A percentile compares a stretch with the other conserved stretches of the same genome.
Evolutionary conservation across 1,139 yeast genomes (phyloP).

Genomic region (Lodderomyces beijingensis): DNA sequence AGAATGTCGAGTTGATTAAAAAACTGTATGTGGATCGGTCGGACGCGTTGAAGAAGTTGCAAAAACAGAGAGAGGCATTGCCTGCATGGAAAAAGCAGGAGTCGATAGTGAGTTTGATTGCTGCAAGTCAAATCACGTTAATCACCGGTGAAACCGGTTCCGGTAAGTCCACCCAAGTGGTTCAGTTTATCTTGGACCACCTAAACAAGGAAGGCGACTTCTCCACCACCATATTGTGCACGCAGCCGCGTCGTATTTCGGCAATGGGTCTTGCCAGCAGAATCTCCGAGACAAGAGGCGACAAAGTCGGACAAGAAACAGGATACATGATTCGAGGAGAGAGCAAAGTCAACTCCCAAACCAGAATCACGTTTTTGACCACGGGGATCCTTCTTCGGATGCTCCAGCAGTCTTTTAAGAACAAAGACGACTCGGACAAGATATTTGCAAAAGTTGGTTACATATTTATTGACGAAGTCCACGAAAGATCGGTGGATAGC

Average conservation of each 20-base stretch:
- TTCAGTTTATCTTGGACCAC: conserved; percentile 79
- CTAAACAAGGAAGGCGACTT: conserved; percentile 42
- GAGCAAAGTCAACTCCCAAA: conserved; percentile 54
- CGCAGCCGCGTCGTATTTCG: conserved; percentile 95
- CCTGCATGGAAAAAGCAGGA: conserved; percentile 82
- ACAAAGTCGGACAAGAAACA: conserved; percentile 66
- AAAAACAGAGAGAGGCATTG: conserved; percentile 43
- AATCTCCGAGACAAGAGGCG: conserved; percentile 78
- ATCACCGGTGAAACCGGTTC: conserved; percentile 98
- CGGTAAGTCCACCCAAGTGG: conserved; percentile 90
- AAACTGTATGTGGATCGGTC: conserved; percentile 1
- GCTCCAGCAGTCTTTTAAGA: conserved; percentile 56
- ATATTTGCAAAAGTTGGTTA: conserved; percentile 56
- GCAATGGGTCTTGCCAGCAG: conserved; percentile 94
- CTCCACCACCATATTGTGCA: conserved; percentile 67
- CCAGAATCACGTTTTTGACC: conserved; percentile 81
- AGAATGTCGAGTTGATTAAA: not conserved
- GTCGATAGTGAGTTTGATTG: conserved; percentile 52
- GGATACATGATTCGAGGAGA: conserved; percentile 94
- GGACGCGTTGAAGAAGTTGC: conserved; percentile 11
- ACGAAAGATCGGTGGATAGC: conserved; percentile 88
- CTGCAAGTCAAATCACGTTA: conserved; percentile 59
- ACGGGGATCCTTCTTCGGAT: conserved; percentile 89
- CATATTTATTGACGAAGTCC: conserved; percentile 90
- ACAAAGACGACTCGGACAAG: conserved; percentile 7